These are phyloP conservation scores for Phalaenopsis hybrid DNA, from an alignment of 116 monocot genomes.

Conservation along the genomic window DNA sequence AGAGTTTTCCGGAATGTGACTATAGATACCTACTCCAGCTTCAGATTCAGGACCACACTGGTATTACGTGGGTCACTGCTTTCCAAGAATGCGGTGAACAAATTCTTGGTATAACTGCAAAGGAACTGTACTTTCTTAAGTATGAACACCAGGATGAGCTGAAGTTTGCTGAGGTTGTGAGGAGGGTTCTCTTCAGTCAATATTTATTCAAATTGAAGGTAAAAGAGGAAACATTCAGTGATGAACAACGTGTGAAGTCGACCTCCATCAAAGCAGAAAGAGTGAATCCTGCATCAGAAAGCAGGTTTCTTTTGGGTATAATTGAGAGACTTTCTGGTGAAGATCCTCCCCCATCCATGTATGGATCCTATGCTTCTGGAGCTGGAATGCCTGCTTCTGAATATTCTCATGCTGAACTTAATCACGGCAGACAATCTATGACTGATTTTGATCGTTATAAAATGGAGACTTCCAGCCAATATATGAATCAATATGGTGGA, in stretches of 20 bases:
- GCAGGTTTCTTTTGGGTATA: slow-evolving; percentile 30
- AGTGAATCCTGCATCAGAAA: slow-evolving; percentile 33
- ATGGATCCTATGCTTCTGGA: slow-evolving; percentile 7
- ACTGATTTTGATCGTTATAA: slow-evolving; percentile 10
- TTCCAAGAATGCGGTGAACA: slow-evolving; percentile 46
- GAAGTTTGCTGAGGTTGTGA: slow-evolving; percentile 35
- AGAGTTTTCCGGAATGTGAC: slow-evolving; percentile 35
- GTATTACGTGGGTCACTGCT: slow-evolving; percentile 37
- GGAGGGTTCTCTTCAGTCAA: slow-evolving; percentile 21
- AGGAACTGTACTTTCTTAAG: slow-evolving; percentile 28
- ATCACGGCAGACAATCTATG: too few relatives aligned
- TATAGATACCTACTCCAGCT: slow-evolving; percentile 40
- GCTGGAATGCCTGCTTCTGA: slow-evolving; percentile 3
- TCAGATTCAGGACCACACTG: slow-evolving; percentile 51
- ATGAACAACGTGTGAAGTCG: slow-evolving; percentile 37
- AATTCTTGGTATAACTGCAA: slow-evolving; percentile 33
- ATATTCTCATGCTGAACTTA: too few relatives aligned
- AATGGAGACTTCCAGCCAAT: slow-evolving; percentile 14
- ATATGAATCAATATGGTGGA: slow-evolving; percentile 19
- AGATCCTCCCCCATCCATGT: slow-evolving; percentile 5
- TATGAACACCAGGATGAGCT: slow-evolving; percentile 38
- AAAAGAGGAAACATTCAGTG: slow-evolving; percentile 43
- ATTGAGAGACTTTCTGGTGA: slow-evolving; percentile 32
- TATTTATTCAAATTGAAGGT: slow-evolving; percentile 49
- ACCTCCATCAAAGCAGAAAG: slow-evolving; percentile 35